A percentile compares a stretch with the other conserved stretches of the same genome.
These are phyloP conservation scores for Bryopsis sp. DNA, from an alignment of 139 green algal genomes.

Conservation along the genomic window DNA sequence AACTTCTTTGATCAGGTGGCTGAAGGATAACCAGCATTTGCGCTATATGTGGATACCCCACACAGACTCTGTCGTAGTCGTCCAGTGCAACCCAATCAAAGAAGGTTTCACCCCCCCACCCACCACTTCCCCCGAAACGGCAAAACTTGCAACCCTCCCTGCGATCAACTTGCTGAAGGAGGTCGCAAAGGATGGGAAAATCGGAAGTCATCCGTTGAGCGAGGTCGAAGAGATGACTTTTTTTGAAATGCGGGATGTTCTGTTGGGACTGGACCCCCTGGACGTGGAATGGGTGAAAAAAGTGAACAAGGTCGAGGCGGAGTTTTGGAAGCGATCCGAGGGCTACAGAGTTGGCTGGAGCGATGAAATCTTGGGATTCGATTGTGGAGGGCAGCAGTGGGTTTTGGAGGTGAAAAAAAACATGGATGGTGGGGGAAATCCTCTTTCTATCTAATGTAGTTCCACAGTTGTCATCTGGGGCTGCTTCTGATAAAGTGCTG, in stretches of 20 bases:
- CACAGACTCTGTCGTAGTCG: constrained; percentile 79
- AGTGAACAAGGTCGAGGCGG: constrained; percentile 85
- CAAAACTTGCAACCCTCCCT: neutral
- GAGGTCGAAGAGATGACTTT: constrained; percentile 31
- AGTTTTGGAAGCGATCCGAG: constrained; percentile 63
- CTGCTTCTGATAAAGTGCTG: too few species aligned
- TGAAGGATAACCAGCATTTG: constrained; percentile 68
- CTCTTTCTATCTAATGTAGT: neutral
- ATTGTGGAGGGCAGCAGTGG: constrained; percentile 97
- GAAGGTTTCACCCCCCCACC: neutral
- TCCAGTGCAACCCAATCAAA: constrained; percentile 38
- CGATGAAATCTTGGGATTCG: constrained; percentile 94
- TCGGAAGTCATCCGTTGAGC: neutral
- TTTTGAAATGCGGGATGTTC: constrained; percentile 71
- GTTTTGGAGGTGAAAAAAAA: constrained; percentile 79
- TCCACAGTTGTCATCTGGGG: too few species aligned
- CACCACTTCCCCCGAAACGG: neutral
- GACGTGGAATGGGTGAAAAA: constrained; percentile 53
- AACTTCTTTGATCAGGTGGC: constrained; percentile 39
- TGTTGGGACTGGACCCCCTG: constrained; percentile 64
- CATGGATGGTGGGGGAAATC: neutral
- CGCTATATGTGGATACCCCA: constrained; percentile 98
- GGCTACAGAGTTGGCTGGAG: constrained; percentile 60
- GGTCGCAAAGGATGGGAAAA: constrained; percentile 5
- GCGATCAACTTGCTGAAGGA: neutral